A percentile compares a stretch with the other conserved stretches of the same genome.
These are phyloP conservation scores for Crithidia mellificae DNA, from an alignment of 208 protist genomes.

Conservation along the genomic window DNA sequence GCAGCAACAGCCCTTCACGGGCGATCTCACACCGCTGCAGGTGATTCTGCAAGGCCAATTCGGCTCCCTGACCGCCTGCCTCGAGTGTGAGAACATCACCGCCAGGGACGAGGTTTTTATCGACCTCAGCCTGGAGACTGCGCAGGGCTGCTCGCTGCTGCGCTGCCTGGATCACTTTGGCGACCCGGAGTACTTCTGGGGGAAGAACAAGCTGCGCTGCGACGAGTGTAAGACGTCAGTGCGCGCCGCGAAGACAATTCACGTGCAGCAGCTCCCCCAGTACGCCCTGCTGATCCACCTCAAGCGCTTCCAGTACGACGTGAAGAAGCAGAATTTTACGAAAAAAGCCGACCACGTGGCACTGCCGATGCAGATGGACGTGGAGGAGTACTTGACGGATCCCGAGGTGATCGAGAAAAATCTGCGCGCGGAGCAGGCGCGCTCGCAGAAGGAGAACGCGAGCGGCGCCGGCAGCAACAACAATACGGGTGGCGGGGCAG, in stretches of 20 bases:
- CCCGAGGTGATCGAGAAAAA: constrained; percentile 31
- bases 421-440: constrained; percentile 22
- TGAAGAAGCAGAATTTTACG: constrained; percentile 55
- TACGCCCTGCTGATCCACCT: constrained; percentile 89
- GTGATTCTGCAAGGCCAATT: constrained; percentile 79
- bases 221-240: constrained; percentile 66
- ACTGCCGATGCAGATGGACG: constrained; percentile 84
- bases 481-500: not conserved
- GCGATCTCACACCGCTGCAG: constrained; percentile 58
- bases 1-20: constrained; percentile 8
- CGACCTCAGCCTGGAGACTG: constrained; percentile 82
- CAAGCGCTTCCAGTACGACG: constrained; percentile 92
- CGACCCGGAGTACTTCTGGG: constrained; percentile 75
- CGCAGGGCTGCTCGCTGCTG: constrained; percentile 78
- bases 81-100: constrained; percentile 71
- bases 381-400: constrained; percentile 76
- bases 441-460: constrained; percentile 6
- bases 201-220: constrained; percentile 85
- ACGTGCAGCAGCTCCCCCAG: constrained; percentile 83
- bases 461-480: no score
- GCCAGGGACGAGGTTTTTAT: constrained; percentile 76
- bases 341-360: constrained; percentile 89
- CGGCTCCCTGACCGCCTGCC: constrained; percentile 71
- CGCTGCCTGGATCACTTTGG: constrained; percentile 78
- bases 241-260: constrained; percentile 78